A percentile compares a stretch with the other conserved stretches of the same genome.
phyloP scores from a whole-genome alignment of 2,329 filamentous ascomycete species.

The Aspergillus versicolor region DNA sequence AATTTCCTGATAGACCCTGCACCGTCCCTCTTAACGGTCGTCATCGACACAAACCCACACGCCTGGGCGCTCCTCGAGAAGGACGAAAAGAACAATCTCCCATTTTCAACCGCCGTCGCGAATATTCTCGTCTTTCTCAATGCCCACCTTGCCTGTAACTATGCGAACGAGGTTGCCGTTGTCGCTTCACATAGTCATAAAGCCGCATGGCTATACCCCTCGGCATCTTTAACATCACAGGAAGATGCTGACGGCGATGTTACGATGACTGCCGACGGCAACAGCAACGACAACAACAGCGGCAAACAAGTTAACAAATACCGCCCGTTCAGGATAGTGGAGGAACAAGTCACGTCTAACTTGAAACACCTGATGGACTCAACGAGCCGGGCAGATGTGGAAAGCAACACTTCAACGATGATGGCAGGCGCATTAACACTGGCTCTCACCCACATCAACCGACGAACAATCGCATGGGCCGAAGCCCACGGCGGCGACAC shows the following conservation, averaged over 20 bases:
- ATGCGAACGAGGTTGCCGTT: conserved; percentile 87
- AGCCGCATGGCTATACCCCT: conserved; percentile 86
- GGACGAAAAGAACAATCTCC: conserved; percentile 56
- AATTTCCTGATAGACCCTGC: conserved; percentile 48
- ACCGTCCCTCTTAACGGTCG: conserved; percentile 82
- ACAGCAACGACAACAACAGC: conserved; percentile 22
- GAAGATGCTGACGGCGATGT: conserved; percentile 51
- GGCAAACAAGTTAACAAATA: conserved; percentile 76
- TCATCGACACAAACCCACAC: conserved; percentile 94
- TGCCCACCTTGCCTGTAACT: conserved; percentile 90
- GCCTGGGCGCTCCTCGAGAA: conserved; percentile 78
- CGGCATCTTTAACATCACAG: conserved; percentile 22
- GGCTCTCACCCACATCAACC: conserved; percentile 87
- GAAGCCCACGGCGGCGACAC: conserved; percentile 53
- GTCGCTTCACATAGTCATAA: conserved; percentile 85
- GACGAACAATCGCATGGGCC: conserved; percentile 66
- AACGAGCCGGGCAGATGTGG: conserved; percentile 64
- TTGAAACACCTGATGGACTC: conserved; percentile 69
- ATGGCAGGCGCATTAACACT: conserved; percentile 89
- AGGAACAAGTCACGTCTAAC: conserved; percentile 73
- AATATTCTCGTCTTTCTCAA: conserved; percentile 96
- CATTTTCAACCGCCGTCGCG: conserved; percentile 80
- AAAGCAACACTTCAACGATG: conserved; percentile 70
- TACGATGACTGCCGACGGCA: conserved; percentile 53
- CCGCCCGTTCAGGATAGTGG: conserved; percentile 83